Evolutionary conservation across 352 stramenopile genomes (phyloP).

Genomic region (Phytophthora megakarya): DNA sequence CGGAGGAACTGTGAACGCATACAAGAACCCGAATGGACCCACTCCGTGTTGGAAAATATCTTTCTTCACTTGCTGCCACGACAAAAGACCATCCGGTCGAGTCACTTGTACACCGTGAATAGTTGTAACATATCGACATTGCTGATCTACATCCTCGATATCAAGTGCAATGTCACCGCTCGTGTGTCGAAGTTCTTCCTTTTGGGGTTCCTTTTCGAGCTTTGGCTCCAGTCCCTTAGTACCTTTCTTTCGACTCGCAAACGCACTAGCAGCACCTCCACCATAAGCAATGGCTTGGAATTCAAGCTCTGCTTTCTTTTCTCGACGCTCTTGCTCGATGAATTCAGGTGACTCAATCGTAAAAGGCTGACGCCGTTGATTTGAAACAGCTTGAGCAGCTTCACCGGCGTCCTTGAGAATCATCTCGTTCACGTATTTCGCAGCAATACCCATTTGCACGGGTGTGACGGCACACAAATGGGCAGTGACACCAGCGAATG

Average conservation of each 20-base stretch:
- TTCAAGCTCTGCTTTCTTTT: slow-evolving; percentile 82
- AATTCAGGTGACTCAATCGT: slow-evolving; percentile 83
- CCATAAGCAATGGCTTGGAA: slow-evolving; percentile 85
- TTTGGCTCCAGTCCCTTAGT: slow-evolving; percentile 28
- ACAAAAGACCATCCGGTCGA: slow-evolving; percentile 53
- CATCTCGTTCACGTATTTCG: slow-evolving; percentile 90
- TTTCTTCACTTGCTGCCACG: slow-evolving; percentile 33
- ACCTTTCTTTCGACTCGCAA: slow-evolving; percentile 57
- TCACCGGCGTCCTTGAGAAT: slow-evolving; percentile 87
- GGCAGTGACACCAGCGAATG: slow-evolving; percentile 74
- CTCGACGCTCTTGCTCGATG: slow-evolving; percentile 65
- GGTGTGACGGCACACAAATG: slow-evolving; percentile 85
- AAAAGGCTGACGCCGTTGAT: slow-evolving; percentile 69
- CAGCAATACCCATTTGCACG: slow-evolving; percentile 85
- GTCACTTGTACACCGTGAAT: slow-evolving; percentile 45
- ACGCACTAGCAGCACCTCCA: slow-evolving; percentile 34
- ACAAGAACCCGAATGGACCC: slow-evolving; percentile 75
- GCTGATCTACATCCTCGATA: slow-evolving; percentile 68
- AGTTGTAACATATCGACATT: slow-evolving; percentile 43
- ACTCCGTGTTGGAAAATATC: slow-evolving; percentile 57
- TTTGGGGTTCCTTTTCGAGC: slow-evolving; percentile 16
- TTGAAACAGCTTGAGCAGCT: slow-evolving; percentile 67
- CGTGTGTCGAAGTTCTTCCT: slow-evolving; percentile 31
- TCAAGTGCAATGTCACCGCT: slow-evolving; percentile 67
- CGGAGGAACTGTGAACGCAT: slow-evolving; percentile 57